Percentiles rank a stretch among this genome's conserved stretches.
These are phyloP conservation scores for Shiraia bambusicola DNA, from an alignment of 2,329 filamentous ascomycete genomes.

Conservation along the genomic window DNA sequence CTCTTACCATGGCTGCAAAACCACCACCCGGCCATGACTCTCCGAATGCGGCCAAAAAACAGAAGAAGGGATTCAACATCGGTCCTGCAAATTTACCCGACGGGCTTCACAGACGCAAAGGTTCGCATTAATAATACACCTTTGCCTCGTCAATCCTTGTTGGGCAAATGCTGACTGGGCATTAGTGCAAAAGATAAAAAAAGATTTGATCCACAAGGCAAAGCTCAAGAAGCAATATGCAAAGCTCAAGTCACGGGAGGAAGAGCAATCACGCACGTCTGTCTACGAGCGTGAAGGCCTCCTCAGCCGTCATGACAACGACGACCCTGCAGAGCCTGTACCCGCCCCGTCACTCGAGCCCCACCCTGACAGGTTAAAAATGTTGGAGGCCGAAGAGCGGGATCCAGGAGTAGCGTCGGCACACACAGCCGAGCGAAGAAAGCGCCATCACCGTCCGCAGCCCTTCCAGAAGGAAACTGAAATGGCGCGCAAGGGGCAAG, in stretches of 20 bases:
- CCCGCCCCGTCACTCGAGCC: slow-evolving; percentile 51
- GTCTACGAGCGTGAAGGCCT: slow-evolving; percentile 37
- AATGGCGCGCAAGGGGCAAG: slow-evolving; percentile 56
- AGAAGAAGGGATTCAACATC: slow-evolving; percentile 75
- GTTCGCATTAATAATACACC: slow-evolving; percentile 40
- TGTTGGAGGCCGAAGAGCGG: slow-evolving; percentile 51
- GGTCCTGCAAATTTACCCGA: slow-evolving; percentile 90
- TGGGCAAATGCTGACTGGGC: slow-evolving; percentile 4
- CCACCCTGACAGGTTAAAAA: slow-evolving; percentile 62
- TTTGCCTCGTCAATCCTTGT: neutral
- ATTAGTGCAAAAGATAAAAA: slow-evolving; percentile 83
- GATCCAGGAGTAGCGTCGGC: slow-evolving; percentile 22
- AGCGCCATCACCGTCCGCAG: slow-evolving; percentile 31
- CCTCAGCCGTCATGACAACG: slow-evolving; percentile 26
- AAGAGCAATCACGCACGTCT: slow-evolving; percentile 37
- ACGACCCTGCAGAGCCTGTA: slow-evolving; percentile 22
- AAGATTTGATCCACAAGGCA: slow-evolving; percentile 83
- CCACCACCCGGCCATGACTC: slow-evolving; percentile 54
- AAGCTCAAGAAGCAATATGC: slow-evolving; percentile 92
- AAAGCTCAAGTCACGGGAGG: slow-evolving; percentile 72
- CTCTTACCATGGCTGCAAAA: slow-evolving; percentile 60
- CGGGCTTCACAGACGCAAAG: slow-evolving; percentile 82
- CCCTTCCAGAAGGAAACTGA: slow-evolving; percentile 49
- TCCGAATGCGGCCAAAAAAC: slow-evolving; percentile 46
- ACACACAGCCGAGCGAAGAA: slow-evolving; percentile 19